Conservation (phyloP, 2,329 filamentous ascomycete genomes). For the Paracoccidioides lutzii region DNA sequence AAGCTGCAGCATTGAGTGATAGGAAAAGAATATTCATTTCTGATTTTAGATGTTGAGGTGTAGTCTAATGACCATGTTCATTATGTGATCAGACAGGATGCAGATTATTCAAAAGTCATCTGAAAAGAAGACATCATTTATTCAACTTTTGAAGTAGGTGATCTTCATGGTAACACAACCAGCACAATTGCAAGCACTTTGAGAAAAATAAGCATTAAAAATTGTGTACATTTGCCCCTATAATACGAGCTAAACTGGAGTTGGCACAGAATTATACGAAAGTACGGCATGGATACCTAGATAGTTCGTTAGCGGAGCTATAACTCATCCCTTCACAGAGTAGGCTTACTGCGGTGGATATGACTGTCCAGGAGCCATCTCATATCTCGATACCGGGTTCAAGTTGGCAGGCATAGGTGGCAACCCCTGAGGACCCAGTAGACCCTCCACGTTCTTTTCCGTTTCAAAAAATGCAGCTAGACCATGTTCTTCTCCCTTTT, state of each 20-base stretch:
- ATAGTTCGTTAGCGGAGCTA: slow-evolving; percentile 6
- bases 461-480: slow-evolving; percentile 63
- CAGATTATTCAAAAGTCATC: too few species aligned
- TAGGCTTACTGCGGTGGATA: slow-evolving; percentile 51
- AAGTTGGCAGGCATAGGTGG: slow-evolving; percentile 75
- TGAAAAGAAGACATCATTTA: too few species aligned
- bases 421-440: slow-evolving; percentile 64
- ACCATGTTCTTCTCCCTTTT: slow-evolving; percentile 59
- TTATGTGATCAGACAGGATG: too few species aligned
- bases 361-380: slow-evolving; percentile 47
- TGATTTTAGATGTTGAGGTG: too few species aligned
- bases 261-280: slow-evolving; percentile 24
- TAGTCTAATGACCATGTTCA: too few species aligned
- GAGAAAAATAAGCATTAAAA: not conserved
- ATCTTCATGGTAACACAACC: too few species aligned
- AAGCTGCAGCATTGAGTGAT: too few species aligned
- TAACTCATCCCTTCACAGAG: slow-evolving; percentile 15
- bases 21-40: too few species aligned
- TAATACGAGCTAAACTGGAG: not conserved
- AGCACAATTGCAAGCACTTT: too few species aligned
- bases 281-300: slow-evolving; percentile 35
- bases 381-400: slow-evolving; percentile 46
- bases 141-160: too few species aligned
- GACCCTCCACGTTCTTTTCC: slow-evolving; percentile 42
- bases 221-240: not conserved